Base-by-base conservation (phyloP, 257 asterid genomes). In the Jacaranda mimosifolia region DNA sequence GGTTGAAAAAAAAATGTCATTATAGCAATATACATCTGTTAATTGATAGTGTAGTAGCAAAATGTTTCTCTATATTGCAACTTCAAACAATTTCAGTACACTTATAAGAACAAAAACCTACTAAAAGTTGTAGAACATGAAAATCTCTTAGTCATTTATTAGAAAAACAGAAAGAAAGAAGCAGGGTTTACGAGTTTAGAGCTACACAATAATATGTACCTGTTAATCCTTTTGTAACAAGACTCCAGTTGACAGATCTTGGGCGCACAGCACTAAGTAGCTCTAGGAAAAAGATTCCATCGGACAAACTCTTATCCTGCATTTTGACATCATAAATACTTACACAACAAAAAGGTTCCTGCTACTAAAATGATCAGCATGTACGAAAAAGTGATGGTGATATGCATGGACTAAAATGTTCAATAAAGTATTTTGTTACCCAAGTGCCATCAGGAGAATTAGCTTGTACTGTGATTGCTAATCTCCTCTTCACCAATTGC, bases 211-310 rank as follows among this genome's bases (percentile, higher is more conserved):
- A 78, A 63, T 39, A 57, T 85, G 64, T 86, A 93, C 99, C 98
- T 57, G 71, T 93, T 74, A 58, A 81, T 83, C 99, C 99, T 87
- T 90, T 93, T 49, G 99, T 93, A 17, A 96, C 99, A 72, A 96
- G 93, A 83, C 97, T 91, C 99, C 99, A 96, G 83, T 96, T 93
- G 84, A 96, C 98, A 63, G 97, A 92, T 87, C 97, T 93, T 68
- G 97, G 98, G 17, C 87, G 96, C 83, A 96, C 97, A 11, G 96
- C 97, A 68, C 98, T 93, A 39, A 96, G 97, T 80, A 96, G 89
- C 90, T 96, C 99, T 1, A 96, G 92, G 92, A 91, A 93, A 87
- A 96, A 96, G 72, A 85, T 82, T 52, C 98, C 97, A 73, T 84
- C 85, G 12, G 98, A 91, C 87, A 96, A 88, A 78, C 89, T 88